A percentile compares a stretch with the other conserved stretches of the same genome.
phyloP scores from a whole-genome alignment of 176 grass and related monocot genomes.

The Aegilops umbellulata region DNA sequence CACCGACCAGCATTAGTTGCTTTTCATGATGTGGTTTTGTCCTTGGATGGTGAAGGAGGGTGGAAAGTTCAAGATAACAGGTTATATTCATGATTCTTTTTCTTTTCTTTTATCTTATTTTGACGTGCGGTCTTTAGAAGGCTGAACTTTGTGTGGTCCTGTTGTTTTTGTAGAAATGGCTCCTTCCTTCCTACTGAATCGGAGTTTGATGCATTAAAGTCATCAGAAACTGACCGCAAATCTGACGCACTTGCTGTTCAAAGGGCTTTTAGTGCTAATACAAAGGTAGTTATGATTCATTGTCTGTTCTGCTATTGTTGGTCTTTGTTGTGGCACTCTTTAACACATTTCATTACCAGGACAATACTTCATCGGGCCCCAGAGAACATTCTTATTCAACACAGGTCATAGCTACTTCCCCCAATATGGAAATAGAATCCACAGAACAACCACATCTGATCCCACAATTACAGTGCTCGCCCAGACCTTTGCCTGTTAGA shows the following conservation, averaged over 20 bases:
- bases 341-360: constrained; percentile 53
- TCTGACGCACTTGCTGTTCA: constrained; percentile 86
- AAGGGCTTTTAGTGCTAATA: constrained; percentile 69
- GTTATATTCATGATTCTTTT: constrained; percentile 37
- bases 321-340: background rate
- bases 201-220: constrained; percentile 45
- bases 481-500: constrained; percentile 68
- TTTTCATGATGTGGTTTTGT: constrained; percentile 96
- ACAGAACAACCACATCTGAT: constrained; percentile 34
- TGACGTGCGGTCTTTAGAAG: constrained; percentile 5
- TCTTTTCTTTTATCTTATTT: background rate
- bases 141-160: background rate
- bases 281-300: constrained; percentile 52
- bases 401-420: constrained; percentile 66
- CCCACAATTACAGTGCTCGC: constrained; percentile 55
- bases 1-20: constrained; percentile 94
- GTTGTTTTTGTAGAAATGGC: constrained; percentile 47
- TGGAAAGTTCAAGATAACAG: constrained; percentile 91
- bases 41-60: constrained; percentile 94
- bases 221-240: constrained; percentile 67
- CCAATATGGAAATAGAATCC: constrained; percentile 52
- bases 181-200: constrained; percentile 49
- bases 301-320: constrained; percentile 3
- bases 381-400: constrained; percentile 67
- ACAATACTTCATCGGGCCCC: constrained; percentile 41